A percentile compares a stretch with the other conserved stretches of the same genome.
phyloP scores from a whole-genome alignment of 345 rosid species.

The Populus tremula region DNA sequence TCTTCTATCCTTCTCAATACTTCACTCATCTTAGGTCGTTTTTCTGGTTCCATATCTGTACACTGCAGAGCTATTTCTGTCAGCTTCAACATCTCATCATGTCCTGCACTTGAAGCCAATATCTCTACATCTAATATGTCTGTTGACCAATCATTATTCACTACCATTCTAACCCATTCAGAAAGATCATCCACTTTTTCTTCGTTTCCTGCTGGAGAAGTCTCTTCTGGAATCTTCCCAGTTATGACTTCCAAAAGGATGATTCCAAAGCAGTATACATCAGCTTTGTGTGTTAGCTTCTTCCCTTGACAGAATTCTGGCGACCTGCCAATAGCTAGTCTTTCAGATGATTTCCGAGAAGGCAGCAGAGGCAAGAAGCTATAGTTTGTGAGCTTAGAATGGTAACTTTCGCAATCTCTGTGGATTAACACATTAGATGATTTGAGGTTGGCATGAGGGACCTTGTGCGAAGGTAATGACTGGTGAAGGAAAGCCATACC shows the following conservation, averaged over 20 bases:
- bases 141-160: slow-evolving; percentile 52
- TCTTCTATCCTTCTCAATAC: slow-evolving; percentile 43
- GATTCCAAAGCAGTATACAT: slow-evolving; percentile 58
- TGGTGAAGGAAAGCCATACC: slow-evolving; percentile 45
- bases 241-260: slow-evolving; percentile 49
- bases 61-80: slow-evolving; percentile 54
- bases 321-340: slow-evolving; percentile 36
- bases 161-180: slow-evolving; percentile 44
- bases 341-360: slow-evolving; percentile 16
- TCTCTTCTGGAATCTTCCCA: slow-evolving; percentile 40
- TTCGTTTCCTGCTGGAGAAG: background rate
- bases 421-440: slow-evolving; percentile 44
- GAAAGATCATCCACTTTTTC: slow-evolving; percentile 30
- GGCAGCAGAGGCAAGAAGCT: slow-evolving; percentile 49
- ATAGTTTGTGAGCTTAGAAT: slow-evolving; percentile 41
- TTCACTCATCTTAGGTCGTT: slow-evolving; percentile 45
- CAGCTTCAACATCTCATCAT: slow-evolving; percentile 47
- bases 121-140: slow-evolving; percentile 54
- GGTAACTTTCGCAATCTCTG: slow-evolving; percentile 21
- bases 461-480: slow-evolving; percentile 41
- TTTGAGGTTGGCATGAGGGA: slow-evolving; percentile 58
- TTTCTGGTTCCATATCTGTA: slow-evolving; percentile 35
- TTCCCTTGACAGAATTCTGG: slow-evolving; percentile 49
- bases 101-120: slow-evolving; percentile 39
- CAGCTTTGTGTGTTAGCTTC: slow-evolving; percentile 47